These are phyloP conservation scores for Penicillium dipodomyicola DNA, from an alignment of 495 filamentous ascomycete species.

Conservation along the genomic window DNA sequence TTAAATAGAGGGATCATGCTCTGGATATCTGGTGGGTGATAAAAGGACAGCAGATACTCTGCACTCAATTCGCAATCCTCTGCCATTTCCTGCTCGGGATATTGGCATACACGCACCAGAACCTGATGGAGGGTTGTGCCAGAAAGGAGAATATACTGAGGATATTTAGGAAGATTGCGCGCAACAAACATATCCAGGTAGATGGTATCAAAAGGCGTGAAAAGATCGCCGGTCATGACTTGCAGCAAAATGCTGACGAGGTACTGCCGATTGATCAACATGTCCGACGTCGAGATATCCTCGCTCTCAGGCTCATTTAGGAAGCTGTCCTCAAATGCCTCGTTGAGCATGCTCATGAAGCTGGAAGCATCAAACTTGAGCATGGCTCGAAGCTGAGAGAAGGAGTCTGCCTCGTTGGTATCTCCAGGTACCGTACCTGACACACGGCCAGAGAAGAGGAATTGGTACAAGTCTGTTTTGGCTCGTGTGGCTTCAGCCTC, in stretches of 20 bases:
- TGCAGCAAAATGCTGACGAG: conserved; percentile 85
- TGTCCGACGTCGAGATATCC: conserved; percentile 39
- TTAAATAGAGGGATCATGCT: conserved; percentile 73
- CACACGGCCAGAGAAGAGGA: conserved; percentile 79
- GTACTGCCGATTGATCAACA: conserved; percentile 85
- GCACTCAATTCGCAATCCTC: conserved; percentile 95
- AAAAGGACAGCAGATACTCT: conserved; percentile 90
- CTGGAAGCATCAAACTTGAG: conserved; percentile 85
- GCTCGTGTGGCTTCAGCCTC: conserved; percentile 68
- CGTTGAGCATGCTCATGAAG: conserved; percentile 92
- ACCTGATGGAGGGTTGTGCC: conserved; percentile 81
- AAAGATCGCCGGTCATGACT: conserved; percentile 73
- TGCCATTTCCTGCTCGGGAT: conserved; percentile 73
- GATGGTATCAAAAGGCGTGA: conserved; percentile 77
- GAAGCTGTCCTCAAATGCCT: conserved; percentile 94
- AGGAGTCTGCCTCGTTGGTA: conserved; percentile 63
- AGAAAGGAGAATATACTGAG: conserved; percentile 87
- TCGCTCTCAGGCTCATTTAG: conserved; percentile 64
- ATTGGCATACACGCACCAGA: conserved; percentile 77
- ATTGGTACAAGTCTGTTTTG: conserved; percentile 86
- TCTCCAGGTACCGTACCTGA: conserved; percentile 56
- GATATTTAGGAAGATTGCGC: conserved; percentile 93
- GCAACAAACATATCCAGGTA: conserved; percentile 98
- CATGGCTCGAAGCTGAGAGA: conserved; percentile 78
- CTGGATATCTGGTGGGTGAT: conserved; percentile 80